Conservation (phyloP, 306 rosid genomes). For the Ormosia semicastrata region DNA sequence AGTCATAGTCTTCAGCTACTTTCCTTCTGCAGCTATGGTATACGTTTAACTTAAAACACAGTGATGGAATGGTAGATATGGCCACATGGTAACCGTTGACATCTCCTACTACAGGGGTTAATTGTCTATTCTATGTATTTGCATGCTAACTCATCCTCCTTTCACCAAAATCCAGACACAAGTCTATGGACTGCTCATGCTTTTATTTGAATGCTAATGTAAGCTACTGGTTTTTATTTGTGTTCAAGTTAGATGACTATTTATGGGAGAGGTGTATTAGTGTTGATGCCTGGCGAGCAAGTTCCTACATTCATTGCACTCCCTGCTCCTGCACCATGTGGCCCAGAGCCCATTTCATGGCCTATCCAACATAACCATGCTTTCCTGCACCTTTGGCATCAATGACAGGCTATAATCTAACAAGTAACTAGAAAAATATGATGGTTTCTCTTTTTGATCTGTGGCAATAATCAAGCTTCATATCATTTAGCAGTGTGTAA, state of each 20-base stretch:
- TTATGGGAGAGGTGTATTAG: constrained; percentile 55
- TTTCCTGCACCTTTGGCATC: background rate
- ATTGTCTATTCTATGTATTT: background rate
- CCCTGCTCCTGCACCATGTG: constrained; percentile 57
- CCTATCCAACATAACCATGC: constrained; percentile 39
- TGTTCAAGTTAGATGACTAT: constrained; percentile 45
- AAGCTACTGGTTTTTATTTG: background rate
- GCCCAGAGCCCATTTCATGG: constrained; percentile 34
- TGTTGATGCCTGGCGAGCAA: constrained; percentile 73
- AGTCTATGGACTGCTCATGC: background rate
- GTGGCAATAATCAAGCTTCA: background rate
- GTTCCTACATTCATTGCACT: constrained; percentile 71
- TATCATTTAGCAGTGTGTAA: background rate
- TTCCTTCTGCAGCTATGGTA: background rate
- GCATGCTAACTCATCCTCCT: background rate
- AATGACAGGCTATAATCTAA: background rate
- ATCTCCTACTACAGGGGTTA: background rate
- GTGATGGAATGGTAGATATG: background rate
- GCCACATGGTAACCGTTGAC: background rate
- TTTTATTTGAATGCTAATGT: background rate
- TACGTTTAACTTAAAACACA: background rate
- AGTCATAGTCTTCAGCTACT: background rate
- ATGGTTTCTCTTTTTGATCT: background rate
- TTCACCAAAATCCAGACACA: background rate
- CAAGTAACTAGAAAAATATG: background rate